Evolutionary conservation across 805 yeast species (phyloP), one percentile per base, ranked within the genome.

Genomic region (Myxozyma mucilagina): DNA sequence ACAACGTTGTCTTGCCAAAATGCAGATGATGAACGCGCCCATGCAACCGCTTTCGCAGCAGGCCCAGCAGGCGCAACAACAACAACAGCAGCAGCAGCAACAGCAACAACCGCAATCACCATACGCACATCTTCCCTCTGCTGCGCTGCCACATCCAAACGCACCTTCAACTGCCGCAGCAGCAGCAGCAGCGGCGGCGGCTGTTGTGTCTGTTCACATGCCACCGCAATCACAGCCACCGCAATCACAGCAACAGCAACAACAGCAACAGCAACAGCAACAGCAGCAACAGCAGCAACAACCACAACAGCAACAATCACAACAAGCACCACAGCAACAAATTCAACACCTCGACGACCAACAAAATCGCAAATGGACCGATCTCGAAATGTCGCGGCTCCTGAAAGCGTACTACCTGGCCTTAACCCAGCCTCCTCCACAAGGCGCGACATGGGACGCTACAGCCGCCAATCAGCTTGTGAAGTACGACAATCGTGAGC

Each of bases 351-450:
- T 48, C 18, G 64, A 61, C 43, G 64, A 60, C 57, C 59, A 53
- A 42, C 56, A 47, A 44, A 61, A 52, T 41, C 55, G 64, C 29
- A 61, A 61, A 20, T 61, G 65, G 65, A 61, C 59, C 4, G 65
- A 61, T 49, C 49, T 47, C 29, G 65, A 61, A 39, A 61, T 56
- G 60, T 44, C 47, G 13, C 59, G 65, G 14, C 57, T 61, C 11
- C 39, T 61, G 14, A 36, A 48, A 39, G 48, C 56, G 9, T 61
- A 61, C 56, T 61, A 52, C 39, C 61, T 61, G 18, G 61, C 64
- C 14, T 42, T 57, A 38, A 61, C 60, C 8, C 64, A 56, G 47
- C 63, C 63, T n/a, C 59, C 59, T 1, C 63, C 58, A 9, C 53
- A 53, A 14, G 56, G 59, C 47, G 63, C 63, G 34, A 44, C 59